Evolutionary conservation across 116 monocot genomes (phyloP), one percentile per base, ranked within the genome.

Genomic region (Phalaenopsis hybrid): DNA sequence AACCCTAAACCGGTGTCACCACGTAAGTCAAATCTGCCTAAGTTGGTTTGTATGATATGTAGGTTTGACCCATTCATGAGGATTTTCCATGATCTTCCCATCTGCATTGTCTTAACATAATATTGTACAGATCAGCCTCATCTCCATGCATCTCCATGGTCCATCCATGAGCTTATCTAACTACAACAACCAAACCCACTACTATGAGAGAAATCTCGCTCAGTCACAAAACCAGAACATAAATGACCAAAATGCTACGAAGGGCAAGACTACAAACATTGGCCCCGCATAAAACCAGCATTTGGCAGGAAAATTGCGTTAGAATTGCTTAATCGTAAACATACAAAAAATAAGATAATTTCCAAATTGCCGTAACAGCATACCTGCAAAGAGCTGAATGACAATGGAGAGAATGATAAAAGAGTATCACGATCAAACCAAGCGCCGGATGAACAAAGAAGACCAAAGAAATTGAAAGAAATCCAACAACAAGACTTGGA

Each of bases 391-490:
- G 93, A 84, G 91, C 86, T 76, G 74, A 11, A 83, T 98, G 93
- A 80, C 91, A 93, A 82, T 89, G 84, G 79, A 89, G 86, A 57
- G 83, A 89, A 91, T 98, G 91, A 86, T 79, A 91, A 21, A 98
- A 52, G 68, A 98, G 86, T 75, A 98, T 84, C 44, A 92, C 80
- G 81, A 89, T 81, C 81, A 98, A 83, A 55, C 97, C 97, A 63
- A 94, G 78, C 6, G 95, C 93, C 85, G 97, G 97, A 85, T 98
- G 97, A 80, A 94, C 89, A 80, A 98, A 98, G 82, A 86, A 91
- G 76, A 92, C 90, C 33, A 95, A 70, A 75, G 88, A 91, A 75
- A 92, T 85, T 81, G 95, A 75, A 67, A 90, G 75, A 80, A 90
- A 84, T 79, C 90, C 91, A 57, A 95, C 88, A 82, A 93, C 80